Evolutionary conservation across 495 filamentous ascomycete species (phyloP), one percentile per base, ranked within the genome.

Genomic region (Aspergillus ostianus): DNA sequence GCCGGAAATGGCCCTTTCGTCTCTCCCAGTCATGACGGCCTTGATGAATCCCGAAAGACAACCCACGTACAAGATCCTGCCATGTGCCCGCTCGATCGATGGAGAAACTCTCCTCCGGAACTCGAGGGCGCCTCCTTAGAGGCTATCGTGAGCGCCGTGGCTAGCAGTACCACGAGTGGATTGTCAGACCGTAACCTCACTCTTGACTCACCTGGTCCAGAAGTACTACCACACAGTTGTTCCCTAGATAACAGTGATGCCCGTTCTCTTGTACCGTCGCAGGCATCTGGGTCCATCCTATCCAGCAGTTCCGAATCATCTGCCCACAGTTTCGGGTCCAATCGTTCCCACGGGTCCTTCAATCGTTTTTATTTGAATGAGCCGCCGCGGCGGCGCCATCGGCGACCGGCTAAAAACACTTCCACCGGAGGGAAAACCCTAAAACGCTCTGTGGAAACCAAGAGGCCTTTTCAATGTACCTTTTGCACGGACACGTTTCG

Each of bases 401-500:
- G 60, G 0, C 54, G 57, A 10, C 21, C 46, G 29, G 17, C 58
- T 36, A 52, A 49, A 17, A 55, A 84, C 47, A 21, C 15, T 10
- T 4, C 17, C 15, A 59, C 29, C 56, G 29, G n/a, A 48, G 52
- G 0, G 57, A 63, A 3, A 2, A 20, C 6, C 9, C 15, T 18
- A 3, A 23, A 20, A 5, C 12, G 6, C 3, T 17, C 15, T 1
- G 26, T 9, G 10, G 18, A 12, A 15, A 32, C 45, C 27, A 50
- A 62, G 27, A 30, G 65, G 19, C 61, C 59, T 6, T 92, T 84
- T 70, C 87, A 91, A 66, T 92, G 89, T 67, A 92, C 89, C 2
- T 92, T 92, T 76, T 92, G 89, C 69, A 89, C 87, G 1, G 88
- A 91, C 55, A 86, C 82, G 0, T 92, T 91, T 75, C 83, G 85